Percentiles rank a stretch among this genome's conserved stretches.
Evolutionary conservation across 129 eudicot species (phyloP).

Genomic region (Smallanthus sonchifolius): DNA sequence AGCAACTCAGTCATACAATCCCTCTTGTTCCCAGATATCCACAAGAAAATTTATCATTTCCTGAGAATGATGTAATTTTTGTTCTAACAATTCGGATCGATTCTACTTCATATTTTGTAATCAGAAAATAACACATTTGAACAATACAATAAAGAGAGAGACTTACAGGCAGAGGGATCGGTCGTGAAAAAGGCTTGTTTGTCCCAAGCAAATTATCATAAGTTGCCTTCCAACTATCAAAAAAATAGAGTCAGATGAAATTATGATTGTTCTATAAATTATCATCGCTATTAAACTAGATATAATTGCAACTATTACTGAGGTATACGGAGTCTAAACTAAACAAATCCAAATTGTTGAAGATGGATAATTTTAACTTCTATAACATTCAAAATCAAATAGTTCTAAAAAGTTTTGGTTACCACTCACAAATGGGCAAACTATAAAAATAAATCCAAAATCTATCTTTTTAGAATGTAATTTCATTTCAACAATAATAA

Average conservation of each 20-base stretch:
- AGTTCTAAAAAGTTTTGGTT: no score
- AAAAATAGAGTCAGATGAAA: background rate
- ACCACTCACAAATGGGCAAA: no score
- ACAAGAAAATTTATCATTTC: slow-evolving; percentile 90
- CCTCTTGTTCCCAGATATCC: slow-evolving; percentile 91
- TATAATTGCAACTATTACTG: no score
- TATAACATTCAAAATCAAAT: no score
- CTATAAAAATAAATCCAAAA: no score
- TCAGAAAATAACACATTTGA: background rate
- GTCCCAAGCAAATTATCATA: slow-evolving; percentile 79
- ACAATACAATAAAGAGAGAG: background rate
- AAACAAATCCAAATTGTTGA: no score
- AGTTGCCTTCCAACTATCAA: slow-evolving; percentile 67
- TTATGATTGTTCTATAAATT: background rate
- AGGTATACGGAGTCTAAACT: no score
- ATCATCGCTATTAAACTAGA: no score
- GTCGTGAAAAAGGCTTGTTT: slow-evolving; percentile 63
- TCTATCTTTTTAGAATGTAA: no score
- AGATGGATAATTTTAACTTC: no score
- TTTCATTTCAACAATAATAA: background rate
- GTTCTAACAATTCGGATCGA: background rate
- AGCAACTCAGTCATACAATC: slow-evolving; percentile 59
- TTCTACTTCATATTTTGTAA: background rate
- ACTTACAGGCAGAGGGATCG: slow-evolving; percentile 79
- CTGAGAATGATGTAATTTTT: slow-evolving; percentile 29